A percentile compares a stretch with the other conserved stretches of the same genome.
Evolutionary conservation across 495 filamentous ascomycete genomes (phyloP).

Genomic region (Penicillium cinerascens): DNA sequence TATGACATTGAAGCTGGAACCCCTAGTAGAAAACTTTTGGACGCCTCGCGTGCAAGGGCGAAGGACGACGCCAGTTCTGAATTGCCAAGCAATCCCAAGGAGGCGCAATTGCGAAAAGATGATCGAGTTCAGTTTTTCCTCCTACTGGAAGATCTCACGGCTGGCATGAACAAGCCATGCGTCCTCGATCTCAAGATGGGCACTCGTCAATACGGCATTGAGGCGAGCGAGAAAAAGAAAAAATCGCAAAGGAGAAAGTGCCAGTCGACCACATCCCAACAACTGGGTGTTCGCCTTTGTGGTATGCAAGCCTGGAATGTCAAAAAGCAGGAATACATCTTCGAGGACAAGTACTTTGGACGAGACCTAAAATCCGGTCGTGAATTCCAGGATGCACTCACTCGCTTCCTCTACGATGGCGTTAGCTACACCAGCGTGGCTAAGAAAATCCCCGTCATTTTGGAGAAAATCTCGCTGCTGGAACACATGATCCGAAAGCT

Average conservation of each 20-base stretch:
- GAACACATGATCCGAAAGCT: slow-evolving; percentile 78
- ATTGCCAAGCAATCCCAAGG: slow-evolving; percentile 68
- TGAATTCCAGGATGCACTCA: slow-evolving; percentile 87
- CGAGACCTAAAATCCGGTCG: slow-evolving; percentile 81
- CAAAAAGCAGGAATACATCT: slow-evolving; percentile 74
- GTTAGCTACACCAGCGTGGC: slow-evolving; percentile 70
- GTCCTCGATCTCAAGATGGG: slow-evolving; percentile 99
- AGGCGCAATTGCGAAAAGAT: slow-evolving; percentile 66
- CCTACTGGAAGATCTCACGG: slow-evolving; percentile 92
- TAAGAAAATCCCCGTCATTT: slow-evolving; percentile 79
- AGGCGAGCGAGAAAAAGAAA: slow-evolving; percentile 86
- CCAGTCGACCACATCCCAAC: slow-evolving; percentile 83
- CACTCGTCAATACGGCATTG: slow-evolving; percentile 96
- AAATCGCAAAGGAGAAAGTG: slow-evolving; percentile 91
- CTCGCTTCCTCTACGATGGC: slow-evolving; percentile 89
- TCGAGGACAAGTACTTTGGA: slow-evolving; percentile 97
- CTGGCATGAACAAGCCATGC: slow-evolving; percentile 93
- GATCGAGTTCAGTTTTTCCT: slow-evolving; percentile 88
- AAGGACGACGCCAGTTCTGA: slow-evolving; percentile 18
- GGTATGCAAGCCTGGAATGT: slow-evolving; percentile 96
- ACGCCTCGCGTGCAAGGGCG: not conserved
- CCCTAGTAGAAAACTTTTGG: slow-evolving; percentile 1
- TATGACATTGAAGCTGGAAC: not conserved
- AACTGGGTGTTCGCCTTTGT: slow-evolving; percentile 89
- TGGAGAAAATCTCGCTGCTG: slow-evolving; percentile 75